Evolutionary conservation across 1,284 basidiomycete genomes (phyloP).

Genomic region (Agroathelia rolfsii): DNA sequence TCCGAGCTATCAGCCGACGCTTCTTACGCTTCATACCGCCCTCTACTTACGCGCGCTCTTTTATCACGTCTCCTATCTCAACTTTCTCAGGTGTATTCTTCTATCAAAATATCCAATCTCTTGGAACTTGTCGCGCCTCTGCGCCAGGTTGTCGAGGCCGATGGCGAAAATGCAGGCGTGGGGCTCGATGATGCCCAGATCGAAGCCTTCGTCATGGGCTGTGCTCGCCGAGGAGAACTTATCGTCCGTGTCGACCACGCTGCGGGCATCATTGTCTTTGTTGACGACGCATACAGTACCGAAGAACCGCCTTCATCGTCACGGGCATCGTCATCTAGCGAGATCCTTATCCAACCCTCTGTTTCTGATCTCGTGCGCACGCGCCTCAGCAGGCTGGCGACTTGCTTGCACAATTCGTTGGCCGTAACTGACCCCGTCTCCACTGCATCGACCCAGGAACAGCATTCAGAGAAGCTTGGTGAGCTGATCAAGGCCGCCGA

Average conservation of each 20-base stretch:
- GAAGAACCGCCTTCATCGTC: slow-evolving; percentile 12
- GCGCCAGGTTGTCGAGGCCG: slow-evolving; percentile 42
- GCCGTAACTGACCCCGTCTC: slow-evolving; percentile 34
- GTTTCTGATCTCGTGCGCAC: slow-evolving; percentile 64
- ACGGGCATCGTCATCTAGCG: too few relatives aligned
- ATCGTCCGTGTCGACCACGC: slow-evolving; percentile 87
- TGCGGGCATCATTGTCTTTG: slow-evolving; percentile 78
- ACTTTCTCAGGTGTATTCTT: slow-evolving; percentile 90
- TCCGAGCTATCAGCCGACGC: slow-evolving; percentile 47
- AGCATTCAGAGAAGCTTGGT: slow-evolving; percentile 46
- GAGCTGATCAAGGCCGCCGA: slow-evolving; percentile 50
- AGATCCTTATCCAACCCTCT: slow-evolving; percentile 55
- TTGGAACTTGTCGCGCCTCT: slow-evolving; percentile 72
- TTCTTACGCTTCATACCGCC: slow-evolving; percentile 73
- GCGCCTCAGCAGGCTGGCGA: slow-evolving; percentile 69
- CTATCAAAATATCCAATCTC: slow-evolving; percentile 73
- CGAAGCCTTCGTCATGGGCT: slow-evolving; percentile 90
- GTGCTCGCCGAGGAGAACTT: slow-evolving; percentile 84
- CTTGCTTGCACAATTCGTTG: slow-evolving; percentile 65
- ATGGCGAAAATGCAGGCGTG: slow-evolving; percentile 36
- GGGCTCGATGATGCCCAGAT: slow-evolving; percentile 65
- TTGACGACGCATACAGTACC: slow-evolving; percentile 58
- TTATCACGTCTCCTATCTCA: slow-evolving; percentile 92
- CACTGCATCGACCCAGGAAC: slow-evolving; percentile 34
- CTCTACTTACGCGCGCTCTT: slow-evolving; percentile 86